These are phyloP conservation scores for Tagetes erecta DNA, from an alignment of 129 eudicot genomes.

Conservation along the genomic window DNA sequence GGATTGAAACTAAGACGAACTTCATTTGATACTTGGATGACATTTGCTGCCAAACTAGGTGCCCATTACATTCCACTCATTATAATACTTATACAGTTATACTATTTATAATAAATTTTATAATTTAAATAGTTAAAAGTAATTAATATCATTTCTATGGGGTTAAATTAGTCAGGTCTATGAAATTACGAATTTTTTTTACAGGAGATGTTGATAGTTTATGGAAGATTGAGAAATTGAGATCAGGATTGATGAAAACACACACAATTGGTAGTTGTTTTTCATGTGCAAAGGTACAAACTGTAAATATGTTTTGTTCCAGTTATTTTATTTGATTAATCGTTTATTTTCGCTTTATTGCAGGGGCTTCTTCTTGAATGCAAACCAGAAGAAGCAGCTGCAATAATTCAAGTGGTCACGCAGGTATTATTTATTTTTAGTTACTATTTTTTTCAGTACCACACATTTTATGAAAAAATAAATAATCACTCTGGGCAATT, in stretches of 20 bases:
- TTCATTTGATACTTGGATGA: slow-evolving; percentile 83
- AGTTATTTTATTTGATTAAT: neutral
- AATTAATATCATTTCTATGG: neutral
- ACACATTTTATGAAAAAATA: neutral
- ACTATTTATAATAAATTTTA: neutral
- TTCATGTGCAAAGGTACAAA: slow-evolving; percentile 85
- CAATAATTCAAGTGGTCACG: slow-evolving; percentile 57
- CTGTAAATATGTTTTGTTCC: slow-evolving; percentile 4
- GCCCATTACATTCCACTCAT: neutral
- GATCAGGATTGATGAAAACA: slow-evolving; percentile 64
- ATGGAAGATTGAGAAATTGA: slow-evolving; percentile 80
- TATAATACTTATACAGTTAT: neutral
- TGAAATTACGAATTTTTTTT: neutral
- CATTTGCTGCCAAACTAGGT: slow-evolving; percentile 83
- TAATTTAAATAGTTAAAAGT: neutral
- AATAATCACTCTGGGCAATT: neutral
- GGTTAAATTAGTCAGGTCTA: neutral
- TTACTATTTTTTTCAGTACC: neutral
- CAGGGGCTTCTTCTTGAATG: slow-evolving; percentile 81
- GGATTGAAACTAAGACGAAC: slow-evolving; percentile 72
- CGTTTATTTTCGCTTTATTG: neutral
- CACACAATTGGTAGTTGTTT: slow-evolving; percentile 67
- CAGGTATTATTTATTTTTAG: slow-evolving; percentile 47
- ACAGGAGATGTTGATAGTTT: slow-evolving; percentile 74
- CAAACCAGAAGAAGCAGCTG: slow-evolving; percentile 79